Base-by-base conservation (phyloP, 305 asterid genomes). In the Fraxinus baroniana region DNA sequence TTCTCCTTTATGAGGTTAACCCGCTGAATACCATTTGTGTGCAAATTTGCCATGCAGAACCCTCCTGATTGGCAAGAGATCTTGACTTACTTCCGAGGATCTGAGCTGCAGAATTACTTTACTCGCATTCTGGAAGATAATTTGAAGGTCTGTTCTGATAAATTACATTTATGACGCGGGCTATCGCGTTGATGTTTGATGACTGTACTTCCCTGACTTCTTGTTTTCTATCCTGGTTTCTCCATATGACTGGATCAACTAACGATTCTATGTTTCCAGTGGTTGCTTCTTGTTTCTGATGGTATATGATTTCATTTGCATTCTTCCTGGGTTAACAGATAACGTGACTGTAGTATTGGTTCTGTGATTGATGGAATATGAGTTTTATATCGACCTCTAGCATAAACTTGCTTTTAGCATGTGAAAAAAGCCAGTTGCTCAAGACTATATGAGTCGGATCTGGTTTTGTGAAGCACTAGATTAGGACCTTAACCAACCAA, bases 21-120 rank as follows among this genome's bases (percentile, higher is more conserved):
- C 10, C 68, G 52, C 87, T 86, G 76, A 88, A 85, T 52, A 86
- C 72, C 71, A 9, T 39, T 46, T 88, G 26, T 82, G 77, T 37
- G 66, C 36, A 6, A 77, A n/a, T 30, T 87, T 75, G 24, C 86
- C 77, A 81, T 87, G 92, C 93, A 95, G 99, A 94, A 91, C 79
- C 99, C 99, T 60, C 98, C 99, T 76, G 98, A 95, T 84, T 95
- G 98, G 98, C 98, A 95, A 87, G 98, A 95, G 88, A 95, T 95
- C 75, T 89, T 94, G 92, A 93, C 98, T 68, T 90, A 95, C 85
- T 95, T 95, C 81, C 91, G 98, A 85, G 99, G 98, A 81, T 95
- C 99, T 80, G 99, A 95, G 86, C 87, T 95, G 86, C 99, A 95
- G 88, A 95, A 95, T 83, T 95, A 93, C 86, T 95, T 95, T 79